phyloP scores from a whole-genome alignment of 106 monocot species.

The Cymbidium sinense region DNA sequence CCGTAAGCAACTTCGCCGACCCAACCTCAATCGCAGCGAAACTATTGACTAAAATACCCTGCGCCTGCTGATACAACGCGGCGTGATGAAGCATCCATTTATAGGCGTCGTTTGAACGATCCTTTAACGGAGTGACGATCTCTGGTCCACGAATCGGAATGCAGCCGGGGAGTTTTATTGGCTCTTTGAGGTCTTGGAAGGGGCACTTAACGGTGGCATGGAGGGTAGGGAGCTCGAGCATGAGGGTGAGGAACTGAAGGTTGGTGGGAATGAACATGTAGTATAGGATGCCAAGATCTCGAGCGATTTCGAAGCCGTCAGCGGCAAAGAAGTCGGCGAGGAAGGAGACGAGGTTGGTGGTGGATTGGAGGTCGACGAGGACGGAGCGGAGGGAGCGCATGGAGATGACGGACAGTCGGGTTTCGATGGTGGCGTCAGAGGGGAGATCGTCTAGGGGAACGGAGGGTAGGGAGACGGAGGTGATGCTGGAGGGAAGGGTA shows the following conservation, averaged over 20 bases:
- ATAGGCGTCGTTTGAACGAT: conserved; percentile 30
- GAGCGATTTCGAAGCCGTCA: conserved; percentile 35
- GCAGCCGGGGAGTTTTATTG: conserved; percentile 51
- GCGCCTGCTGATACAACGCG: conserved; percentile 20
- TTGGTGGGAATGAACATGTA: conserved; percentile 55
- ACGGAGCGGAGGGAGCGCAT: conserved; percentile 11
- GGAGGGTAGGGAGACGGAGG: conserved; percentile 29
- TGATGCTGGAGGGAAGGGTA: conserved; percentile 31
- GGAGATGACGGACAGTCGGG: conserved; percentile 22
- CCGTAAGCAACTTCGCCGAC: conserved; percentile 12
- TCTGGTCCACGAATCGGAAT: conserved; percentile 47
- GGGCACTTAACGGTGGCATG: conserved; percentile 22
- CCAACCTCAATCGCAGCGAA: conserved; percentile 47
- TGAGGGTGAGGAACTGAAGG: conserved; percentile 25
- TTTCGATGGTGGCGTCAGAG: conserved; percentile 20
- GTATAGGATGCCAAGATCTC: conserved; percentile 17
- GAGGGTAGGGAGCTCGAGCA: conserved; percentile 48
- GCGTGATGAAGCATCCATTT: conserved; percentile 39
- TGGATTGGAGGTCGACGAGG: conserved; percentile 9
- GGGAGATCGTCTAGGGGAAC: conserved; percentile 45
- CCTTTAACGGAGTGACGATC: conserved; percentile 30
- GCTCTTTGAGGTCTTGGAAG: conserved; percentile 28
- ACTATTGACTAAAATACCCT: conserved; percentile 46
- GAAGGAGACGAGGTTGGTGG: conserved; percentile 29
- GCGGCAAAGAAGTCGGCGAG: conserved; percentile 51